phyloP scores from a whole-genome alignment of 331 rosid species.

The Ulmus americana region DNA sequence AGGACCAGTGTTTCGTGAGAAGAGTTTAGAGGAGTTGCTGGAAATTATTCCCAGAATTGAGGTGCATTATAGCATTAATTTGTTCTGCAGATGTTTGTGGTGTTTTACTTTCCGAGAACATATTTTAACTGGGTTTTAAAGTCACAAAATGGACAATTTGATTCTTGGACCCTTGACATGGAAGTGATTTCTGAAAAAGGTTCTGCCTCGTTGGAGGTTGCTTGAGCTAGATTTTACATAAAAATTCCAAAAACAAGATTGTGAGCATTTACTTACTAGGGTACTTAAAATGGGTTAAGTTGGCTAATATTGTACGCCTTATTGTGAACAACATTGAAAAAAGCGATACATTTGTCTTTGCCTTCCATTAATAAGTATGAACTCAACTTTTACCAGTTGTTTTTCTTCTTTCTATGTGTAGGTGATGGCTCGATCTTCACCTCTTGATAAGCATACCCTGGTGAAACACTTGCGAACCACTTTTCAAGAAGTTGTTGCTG shows the following conservation, averaged over 20 bases:
- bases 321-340: not conserved
- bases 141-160: not conserved
- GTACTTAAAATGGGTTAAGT: too few relatives aligned
- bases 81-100: slow-evolving; percentile 12
- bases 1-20: slow-evolving; percentile 88
- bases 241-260: too few relatives aligned
- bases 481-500: slow-evolving; percentile 88
- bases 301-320: not conserved
- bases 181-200: not conserved
- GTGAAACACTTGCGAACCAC: slow-evolving; percentile 78
- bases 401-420: slow-evolving; percentile 15
- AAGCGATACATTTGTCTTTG: not conserved
- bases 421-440: slow-evolving; percentile 98
- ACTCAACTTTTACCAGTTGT: too few relatives aligned
- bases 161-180: not conserved
- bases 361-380: not conserved
- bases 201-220: not conserved
- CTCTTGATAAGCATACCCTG: slow-evolving; percentile 89
- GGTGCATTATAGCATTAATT: slow-evolving; percentile 36
- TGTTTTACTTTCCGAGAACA: not conserved
- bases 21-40: slow-evolving; percentile 52
- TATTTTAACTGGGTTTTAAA: not conserved
- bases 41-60: slow-evolving; percentile 70
- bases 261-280: too few relatives aligned
- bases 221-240: too few relatives aligned